phyloP scores from a whole-genome alignment of 257 asterid genomes.

The Oldenlandia corymbosa region DNA sequence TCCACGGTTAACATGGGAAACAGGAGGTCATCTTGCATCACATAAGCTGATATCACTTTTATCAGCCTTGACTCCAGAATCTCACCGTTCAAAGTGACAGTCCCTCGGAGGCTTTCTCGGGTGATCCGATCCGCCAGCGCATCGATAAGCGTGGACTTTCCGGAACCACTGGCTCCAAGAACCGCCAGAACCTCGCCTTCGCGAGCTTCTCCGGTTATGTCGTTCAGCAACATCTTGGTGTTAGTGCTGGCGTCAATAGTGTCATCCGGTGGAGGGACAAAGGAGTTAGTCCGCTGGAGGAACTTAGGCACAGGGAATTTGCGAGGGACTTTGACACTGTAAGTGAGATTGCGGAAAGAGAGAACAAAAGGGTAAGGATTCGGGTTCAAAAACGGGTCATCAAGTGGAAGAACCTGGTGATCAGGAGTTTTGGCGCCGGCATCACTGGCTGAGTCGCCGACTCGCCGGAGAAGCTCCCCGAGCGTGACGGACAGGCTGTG shows the following conservation, averaged over 20 bases:
- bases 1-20: conserved; percentile 46
- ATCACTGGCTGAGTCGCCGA: conserved; percentile 34
- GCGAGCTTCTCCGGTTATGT: conserved; percentile 33
- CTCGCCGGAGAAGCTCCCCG: conserved; percentile 52
- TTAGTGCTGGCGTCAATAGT: conserved; percentile 3
- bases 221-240: conserved; percentile 27
- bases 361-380: conserved; percentile 32
- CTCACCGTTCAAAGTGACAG: conserved; percentile 30
- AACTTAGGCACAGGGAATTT: conserved; percentile 15
- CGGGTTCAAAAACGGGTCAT: conserved; percentile 7
- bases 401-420: conserved; percentile 26
- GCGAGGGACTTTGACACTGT: conserved; percentile 28
- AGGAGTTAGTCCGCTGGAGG: conserved; percentile 4
- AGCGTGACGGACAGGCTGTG: conserved; percentile 48
- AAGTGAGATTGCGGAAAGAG: conserved; percentile 27
- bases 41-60: conserved; percentile 38
- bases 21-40: conserved; percentile 41
- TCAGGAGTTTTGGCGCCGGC: conserved; percentile 3
- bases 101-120: conserved; percentile 30
- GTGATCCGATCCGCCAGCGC: conserved; percentile 35
- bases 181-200: conserved; percentile 43
- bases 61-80: conserved; percentile 31
- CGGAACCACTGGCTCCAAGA: conserved; percentile 45
- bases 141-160: conserved; percentile 41
- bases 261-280: background rate